Percentiles rank a stretch among this genome's conserved stretches.
Evolutionary conservation across 164 flowering plant genomes (phyloP).

Genomic region (Pachysandra terminalis): DNA sequence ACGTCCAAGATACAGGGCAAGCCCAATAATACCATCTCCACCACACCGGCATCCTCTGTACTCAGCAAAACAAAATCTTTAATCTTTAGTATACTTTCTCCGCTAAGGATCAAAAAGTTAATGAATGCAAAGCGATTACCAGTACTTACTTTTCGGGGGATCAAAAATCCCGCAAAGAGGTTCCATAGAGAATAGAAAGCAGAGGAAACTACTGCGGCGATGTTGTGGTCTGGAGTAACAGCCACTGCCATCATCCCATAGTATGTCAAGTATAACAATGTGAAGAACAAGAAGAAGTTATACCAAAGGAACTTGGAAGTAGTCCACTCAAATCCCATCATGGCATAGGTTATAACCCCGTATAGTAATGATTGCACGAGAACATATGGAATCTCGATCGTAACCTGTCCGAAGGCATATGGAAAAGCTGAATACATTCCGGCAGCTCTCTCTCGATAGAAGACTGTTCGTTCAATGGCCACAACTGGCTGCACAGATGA

Average conservation of each 20-base stretch:
- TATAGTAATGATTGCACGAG: conserved; percentile 29
- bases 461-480: conserved; percentile 33
- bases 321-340: conserved; percentile 42
- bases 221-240: conserved; percentile 33
- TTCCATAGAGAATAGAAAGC: conserved; percentile 34
- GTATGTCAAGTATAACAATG: conserved; percentile 40
- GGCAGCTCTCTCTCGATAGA: conserved; percentile 35
- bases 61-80: background rate
- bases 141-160: conserved; percentile 29
- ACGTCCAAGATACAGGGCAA: conserved; percentile 52
- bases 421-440: conserved; percentile 37
- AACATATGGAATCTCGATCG: conserved; percentile 34
- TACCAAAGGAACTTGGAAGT: conserved; percentile 38
- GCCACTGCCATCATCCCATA: conserved; percentile 48
- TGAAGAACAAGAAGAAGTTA: conserved; percentile 35
- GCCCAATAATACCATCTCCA: conserved; percentile 63
- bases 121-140: background rate
- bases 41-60: conserved; percentile 60
- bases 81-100: background rate
- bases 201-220: conserved; percentile 31
- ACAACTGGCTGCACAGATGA: conserved; percentile 33
- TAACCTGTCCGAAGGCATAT: conserved; percentile 35
- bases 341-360: conserved; percentile 33
- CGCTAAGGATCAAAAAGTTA: background rate
- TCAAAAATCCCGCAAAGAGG: conserved; percentile 41